Base-by-base conservation (phyloP, 1,284 basidiomycete species). In the Ustilago shanxiensis region DNA sequence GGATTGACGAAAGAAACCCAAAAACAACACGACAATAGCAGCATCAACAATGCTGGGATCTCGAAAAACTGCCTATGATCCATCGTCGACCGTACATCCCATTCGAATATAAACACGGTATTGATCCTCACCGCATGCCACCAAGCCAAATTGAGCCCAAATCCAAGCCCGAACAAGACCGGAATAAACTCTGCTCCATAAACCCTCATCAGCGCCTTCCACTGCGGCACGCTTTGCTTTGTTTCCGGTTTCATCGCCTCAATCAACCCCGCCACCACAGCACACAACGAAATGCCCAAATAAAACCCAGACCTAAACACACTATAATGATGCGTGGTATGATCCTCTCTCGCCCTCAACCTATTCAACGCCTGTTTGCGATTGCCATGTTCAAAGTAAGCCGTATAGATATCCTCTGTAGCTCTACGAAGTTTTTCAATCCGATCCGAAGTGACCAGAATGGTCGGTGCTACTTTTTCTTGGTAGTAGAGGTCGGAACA, bases 91-190 rank as follows among this genome's bases (percentile, higher is more conserved):
- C 92, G 89, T 13, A 92, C 86, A 77, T 95, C 91, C 66, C 78
- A 85, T 57, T 86, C 83, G 80, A 98, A 95, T 58, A 98, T 95
- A 86, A 98, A 96, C 22, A 91, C 89, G 74, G 95, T 95, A 85
- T 96, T 97, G 83, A 97, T 94, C 50, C 93, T 89, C 4, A 91
- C 89, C 1, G 87, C 86, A 0, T 91, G 89, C 93, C 93, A 98
- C 0, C 92, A 92, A 18, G 91, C 81, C 11, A 98, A 80, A 84
- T 98, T 96, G 47, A 93, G 54, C 0, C 84, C 93, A 52, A 98
- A 90, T 0, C 97, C 87, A 35, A 95, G 81, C 0, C 90, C 88
- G 83, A 98, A 93, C 7, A 96, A 75, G 2, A 92, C 88, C 0
- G 95, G 94, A 3, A 97, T 86, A 58, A 91, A 88, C 33, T 95